Evolutionary conservation across 495 filamentous ascomycete genomes (phyloP), one percentile per base, ranked within the genome.

Genomic region (Xylaria castorea): DNA sequence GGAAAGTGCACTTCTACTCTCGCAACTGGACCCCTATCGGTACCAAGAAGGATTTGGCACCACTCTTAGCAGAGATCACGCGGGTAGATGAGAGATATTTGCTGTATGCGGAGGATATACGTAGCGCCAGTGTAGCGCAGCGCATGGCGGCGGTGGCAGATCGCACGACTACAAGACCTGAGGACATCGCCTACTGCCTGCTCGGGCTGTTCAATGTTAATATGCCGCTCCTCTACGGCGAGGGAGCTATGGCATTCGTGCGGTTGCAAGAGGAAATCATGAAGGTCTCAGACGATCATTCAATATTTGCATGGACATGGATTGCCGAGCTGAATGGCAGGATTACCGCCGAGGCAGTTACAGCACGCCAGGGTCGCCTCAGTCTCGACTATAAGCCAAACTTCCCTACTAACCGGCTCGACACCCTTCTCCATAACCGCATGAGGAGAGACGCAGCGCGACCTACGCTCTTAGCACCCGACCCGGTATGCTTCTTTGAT

Each of bases 201-300:
- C 68, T 78, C 25, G 76, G 76, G 36, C 62, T 78, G 18, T 78
- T 78, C 62, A 73, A 72, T 27, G 72, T 78, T 4, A 72, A 72
- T 40, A 70, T 77, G 70, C 72, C 76, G 16, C 75, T 76, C 0
- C 74, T 78, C 32, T 78, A 78, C 42, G 76, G 76, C 25, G 76
- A 78, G 55, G 75, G 76, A 22, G 25, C 74, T 1, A 75, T 68
- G 55, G 74, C 75, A 20, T 75, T 76, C 36, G 64, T 62, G 40
- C 74, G 74, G 42, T 51, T 76, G 12, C 57, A 74, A 48, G 65
- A 70, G 53, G 75, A 77, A 66, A 72, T 77, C 50, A 71, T 74
- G 48, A 68, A 66, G 50, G 62, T 69, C 9, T 69, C 63, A 25
- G 73, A 75, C 5, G 73, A 75, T 44, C 68, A 72, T 27, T 67